These are phyloP conservation scores for Solanum chilense DNA, from an alignment of 257 asterid genomes.

Conservation along the genomic window DNA sequence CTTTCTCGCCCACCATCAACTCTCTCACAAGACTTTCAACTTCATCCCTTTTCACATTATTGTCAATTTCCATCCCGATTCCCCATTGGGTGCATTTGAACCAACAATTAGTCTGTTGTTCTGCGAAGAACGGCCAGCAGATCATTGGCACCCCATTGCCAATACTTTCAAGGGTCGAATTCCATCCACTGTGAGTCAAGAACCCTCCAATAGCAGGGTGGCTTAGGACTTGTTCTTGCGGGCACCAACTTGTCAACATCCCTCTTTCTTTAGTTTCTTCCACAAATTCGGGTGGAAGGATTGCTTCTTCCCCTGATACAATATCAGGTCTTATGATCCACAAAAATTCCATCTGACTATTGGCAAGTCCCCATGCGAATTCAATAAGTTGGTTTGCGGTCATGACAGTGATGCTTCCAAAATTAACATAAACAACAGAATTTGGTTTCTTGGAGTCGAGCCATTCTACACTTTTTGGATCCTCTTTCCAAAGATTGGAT, in stretches of 20 bases:
- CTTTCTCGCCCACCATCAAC: conserved; percentile 1
- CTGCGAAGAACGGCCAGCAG: conserved; percentile 16
- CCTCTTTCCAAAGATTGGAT: conserved; percentile 49
- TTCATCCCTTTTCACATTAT: conserved; percentile 1
- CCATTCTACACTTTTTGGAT: conserved; percentile 36
- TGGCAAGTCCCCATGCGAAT: conserved; percentile 11
- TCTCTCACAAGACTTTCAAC: conserved; percentile 6
- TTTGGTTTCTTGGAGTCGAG: conserved; percentile 23
- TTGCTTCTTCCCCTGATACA: conserved; percentile 3
- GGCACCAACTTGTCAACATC: conserved; percentile 7
- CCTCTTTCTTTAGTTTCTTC: conserved; percentile 9
- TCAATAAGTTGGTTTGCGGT: not conserved
- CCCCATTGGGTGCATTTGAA: conserved; percentile 1
- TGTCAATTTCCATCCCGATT: conserved; percentile 8
- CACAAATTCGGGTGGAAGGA: conserved; percentile 1
- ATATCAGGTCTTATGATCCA: conserved; percentile 13
- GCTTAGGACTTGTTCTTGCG: conserved; percentile 4
- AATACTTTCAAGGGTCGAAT: conserved; percentile 8
- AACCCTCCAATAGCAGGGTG: conserved; percentile 7
- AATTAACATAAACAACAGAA: conserved; percentile 38
- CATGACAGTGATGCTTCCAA: conserved; percentile 22
- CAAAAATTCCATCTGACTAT: not conserved
- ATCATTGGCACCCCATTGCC: conserved; percentile 10
- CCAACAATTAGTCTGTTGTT: conserved; percentile 4
- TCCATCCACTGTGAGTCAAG: conserved; percentile 12